A percentile compares a stretch with the other conserved stretches of the same genome.
Evolutionary conservation across 352 stramenopile genomes (phyloP).

Genomic region (Lagenidium giganteum): DNA sequence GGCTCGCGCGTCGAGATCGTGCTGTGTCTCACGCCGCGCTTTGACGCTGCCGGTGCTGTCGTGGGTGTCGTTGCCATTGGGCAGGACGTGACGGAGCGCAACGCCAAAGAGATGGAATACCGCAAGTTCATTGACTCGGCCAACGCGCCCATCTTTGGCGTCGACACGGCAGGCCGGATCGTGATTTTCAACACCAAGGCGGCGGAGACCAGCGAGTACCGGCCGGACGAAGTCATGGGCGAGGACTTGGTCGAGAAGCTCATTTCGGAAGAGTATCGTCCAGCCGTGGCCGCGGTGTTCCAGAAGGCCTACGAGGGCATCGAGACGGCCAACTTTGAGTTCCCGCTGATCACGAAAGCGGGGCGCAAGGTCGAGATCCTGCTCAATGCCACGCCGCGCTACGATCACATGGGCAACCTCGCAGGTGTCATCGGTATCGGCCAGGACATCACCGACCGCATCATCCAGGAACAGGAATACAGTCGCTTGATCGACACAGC

Average conservation of each 20-base stretch:
- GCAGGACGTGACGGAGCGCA: conserved; percentile 58
- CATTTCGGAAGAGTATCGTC: conserved; percentile 49
- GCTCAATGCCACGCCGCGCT: conserved; percentile 42
- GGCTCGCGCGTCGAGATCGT: conserved; percentile 50
- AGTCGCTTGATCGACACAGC: conserved; percentile 58
- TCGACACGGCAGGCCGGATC: conserved; percentile 38
- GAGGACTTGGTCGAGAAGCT: conserved; percentile 72
- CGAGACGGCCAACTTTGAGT: conserved; percentile 49
- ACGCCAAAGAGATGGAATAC: conserved; percentile 74
- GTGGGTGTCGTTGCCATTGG: conserved; percentile 56
- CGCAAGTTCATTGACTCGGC: conserved; percentile 31
- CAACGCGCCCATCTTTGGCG: conserved; percentile 25
- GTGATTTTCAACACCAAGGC: conserved; percentile 86
- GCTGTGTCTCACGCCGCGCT: conserved; percentile 46
- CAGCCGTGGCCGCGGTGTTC: conserved; percentile 39
- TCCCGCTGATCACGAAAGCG: conserved; percentile 58
- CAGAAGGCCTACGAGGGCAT: conserved; percentile 43
- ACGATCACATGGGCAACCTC: conserved; percentile 44
- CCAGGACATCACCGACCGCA: conserved; percentile 51
- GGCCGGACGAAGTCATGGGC: conserved; percentile 78
- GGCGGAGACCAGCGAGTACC: conserved; percentile 68
- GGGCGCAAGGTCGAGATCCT: conserved; percentile 42
- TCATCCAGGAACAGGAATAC: conserved; percentile 65
- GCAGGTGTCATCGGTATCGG: conserved; percentile 52
- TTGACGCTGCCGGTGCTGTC: conserved; percentile 32